phyloP scores from a whole-genome alignment of 768 basidiomycete species.

The Mycena vulgaris region DNA sequence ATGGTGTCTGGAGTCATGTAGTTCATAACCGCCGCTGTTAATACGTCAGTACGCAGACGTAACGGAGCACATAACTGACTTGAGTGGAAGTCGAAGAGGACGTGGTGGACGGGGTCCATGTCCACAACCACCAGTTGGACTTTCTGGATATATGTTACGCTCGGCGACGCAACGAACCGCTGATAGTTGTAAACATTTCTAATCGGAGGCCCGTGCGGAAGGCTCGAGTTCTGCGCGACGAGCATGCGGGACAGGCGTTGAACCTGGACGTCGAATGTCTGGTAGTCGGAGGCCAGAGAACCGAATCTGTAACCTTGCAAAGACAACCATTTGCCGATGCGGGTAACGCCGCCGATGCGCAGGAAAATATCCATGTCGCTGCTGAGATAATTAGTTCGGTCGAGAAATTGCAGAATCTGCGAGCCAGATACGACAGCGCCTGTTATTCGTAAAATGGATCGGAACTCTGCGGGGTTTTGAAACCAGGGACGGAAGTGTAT shows the following conservation, averaged over 20 bases:
- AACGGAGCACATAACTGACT: background rate
- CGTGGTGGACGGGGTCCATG: background rate
- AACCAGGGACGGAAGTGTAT: background rate
- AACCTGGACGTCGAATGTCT: too few relatives aligned
- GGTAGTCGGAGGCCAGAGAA: background rate
- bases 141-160: background rate
- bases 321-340: background rate
- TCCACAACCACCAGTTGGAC: background rate
- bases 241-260: background rate
- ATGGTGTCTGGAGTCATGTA: background rate
- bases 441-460: background rate
- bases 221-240: background rate
- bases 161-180: background rate
- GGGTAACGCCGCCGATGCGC: background rate
- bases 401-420: background rate
- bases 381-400: background rate
- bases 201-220: background rate
- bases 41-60: background rate
- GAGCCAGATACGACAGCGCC: slow-evolving; percentile 1
- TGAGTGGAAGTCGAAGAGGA: background rate
- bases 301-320: background rate
- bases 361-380: slow-evolving; percentile 15
- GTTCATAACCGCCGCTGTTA: background rate
- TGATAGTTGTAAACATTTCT: background rate
- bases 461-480: background rate